Evolutionary conservation across 2,329 filamentous ascomycete species (phyloP), one percentile per base, ranked within the genome.

Genomic region (Aspergillus sp.): DNA sequence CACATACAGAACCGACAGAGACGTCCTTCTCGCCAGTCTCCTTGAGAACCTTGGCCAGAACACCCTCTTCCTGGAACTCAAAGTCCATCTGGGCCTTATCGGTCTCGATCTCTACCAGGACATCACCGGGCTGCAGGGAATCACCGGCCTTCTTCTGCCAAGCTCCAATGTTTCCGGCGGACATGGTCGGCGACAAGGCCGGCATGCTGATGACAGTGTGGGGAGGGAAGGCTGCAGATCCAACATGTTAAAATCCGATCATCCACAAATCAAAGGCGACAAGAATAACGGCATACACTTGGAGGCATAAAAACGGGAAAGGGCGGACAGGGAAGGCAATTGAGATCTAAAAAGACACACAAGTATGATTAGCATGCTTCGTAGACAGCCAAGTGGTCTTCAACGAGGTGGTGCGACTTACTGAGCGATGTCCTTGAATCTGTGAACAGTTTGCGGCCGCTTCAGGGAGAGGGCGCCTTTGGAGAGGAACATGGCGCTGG

Each of bases 61-160:
- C 86, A 83, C 94, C 95, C 77, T 98, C 95, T 74, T 99, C 95
- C 81, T 99, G 95, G 81, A 96, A 98, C 81, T 99, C 95, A 78
- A 99, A 98, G 84, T 99, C 95, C 95, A 99, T 99, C 84, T 98
- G 95, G 67, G 95, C 95, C 86, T 99, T 99, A 82, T 99, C 95
- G 72, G 95, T 99, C 86, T 99, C 95, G 73, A 98, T 97, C 85
- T 97, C 93, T 69, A 97, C 93, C 70, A 99, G 83, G 50, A 99
- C 95, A 77, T 99, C 95, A 77, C 95, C 95, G 55, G 96, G 93
- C 60, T 87, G 83, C 78, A 99, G 89, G 65, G 83, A 75, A 79
- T 99, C 95, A 75, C 95, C 95, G 68, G 88, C 85, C 84, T 97
- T 96, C 87, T 98, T 99, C 84, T 98, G 92, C 95, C 95, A 99